Evolutionary conservation across 345 rosid genomes (phyloP).

Genomic region (Dimocarpus longan): DNA sequence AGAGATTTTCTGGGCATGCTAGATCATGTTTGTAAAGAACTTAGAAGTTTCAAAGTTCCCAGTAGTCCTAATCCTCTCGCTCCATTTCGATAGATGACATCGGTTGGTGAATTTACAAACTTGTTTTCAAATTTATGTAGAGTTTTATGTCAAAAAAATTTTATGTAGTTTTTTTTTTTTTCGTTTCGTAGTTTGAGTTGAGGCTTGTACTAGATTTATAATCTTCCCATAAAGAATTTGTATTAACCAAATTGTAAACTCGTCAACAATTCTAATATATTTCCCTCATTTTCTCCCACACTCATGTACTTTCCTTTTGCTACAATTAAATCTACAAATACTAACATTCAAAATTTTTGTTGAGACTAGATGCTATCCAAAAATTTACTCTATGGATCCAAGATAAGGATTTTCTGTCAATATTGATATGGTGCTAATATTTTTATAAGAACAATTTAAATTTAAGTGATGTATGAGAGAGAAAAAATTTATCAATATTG

Average conservation of each 20-base stretch:
- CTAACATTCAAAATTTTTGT: too few relatives aligned
- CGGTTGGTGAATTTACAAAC: neutral
- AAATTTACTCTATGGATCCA: too few relatives aligned
- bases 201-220: neutral
- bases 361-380: too few relatives aligned
- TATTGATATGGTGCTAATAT: too few relatives aligned
- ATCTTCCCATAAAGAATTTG: neutral
- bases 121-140: neutral
- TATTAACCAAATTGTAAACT: neutral
- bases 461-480: too few relatives aligned
- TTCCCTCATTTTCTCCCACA: neutral
- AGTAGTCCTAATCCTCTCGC: conserved; percentile 72
- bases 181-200: neutral
- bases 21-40: conserved; percentile 89
- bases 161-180: too few relatives aligned
- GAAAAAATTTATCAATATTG: too few relatives aligned
- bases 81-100: conserved; percentile 63
- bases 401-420: too few relatives aligned
- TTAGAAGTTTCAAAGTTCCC: conserved; percentile 66
- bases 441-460: too few relatives aligned
- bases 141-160: neutral
- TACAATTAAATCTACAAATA: too few relatives aligned
- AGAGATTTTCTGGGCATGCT: conserved; percentile 96
- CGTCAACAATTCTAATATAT: neutral
- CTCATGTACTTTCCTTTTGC: too few relatives aligned